Evolutionary conservation across 768 basidiomycete genomes (phyloP), one percentile per base, ranked within the genome.

Genomic region (Xanthoconium purpureum): DNA sequence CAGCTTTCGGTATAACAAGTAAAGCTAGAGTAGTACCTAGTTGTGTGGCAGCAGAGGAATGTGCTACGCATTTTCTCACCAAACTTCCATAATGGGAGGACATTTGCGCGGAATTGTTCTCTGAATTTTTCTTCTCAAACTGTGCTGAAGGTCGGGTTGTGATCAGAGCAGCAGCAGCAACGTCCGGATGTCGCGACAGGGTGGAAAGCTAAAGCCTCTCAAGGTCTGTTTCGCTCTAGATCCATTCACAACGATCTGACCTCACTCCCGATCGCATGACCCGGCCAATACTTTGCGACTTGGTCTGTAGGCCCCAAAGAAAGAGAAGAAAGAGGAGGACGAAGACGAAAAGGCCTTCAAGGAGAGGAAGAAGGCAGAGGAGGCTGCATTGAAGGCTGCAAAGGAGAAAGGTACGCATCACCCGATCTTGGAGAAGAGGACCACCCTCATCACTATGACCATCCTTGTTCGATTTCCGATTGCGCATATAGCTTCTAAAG

Each of bases 161-260:
- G 33, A 29, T 24, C 4, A 28, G 43, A 20, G 18, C 28, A 61
- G 12, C 29, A 36, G 6, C 49, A 49, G n/a, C 46, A 54, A n/a
- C 65, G 29, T 38, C 47, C 14, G 18, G 24, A 71, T 71, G 70
- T 71, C 70, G 46, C 81, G 89, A 75, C 86, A 89, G 78, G 89
- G 88, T 59, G 91, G 91, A 68, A 93, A 94, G 75, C 67, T 87
- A 51, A 94, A 94, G 81, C 91, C 91, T 51, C 74, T 93, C 62
- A 93, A 93, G 89, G 91, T 57, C 35, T 32, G 44, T 54, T 8
- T n/a, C n/a, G 9, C 15, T 45, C 30, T 39, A 42, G 18, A 50
- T 54, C 32, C 48, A 38, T 29, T 40, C 10, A 10, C 37, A 44
- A 10, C 18, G 28, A 18, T n/a, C 33, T 39, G 18, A n/a, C 24